Percentiles rank a stretch among this genome's conserved stretches.
Evolutionary conservation across 148 eudicot genomes (phyloP).

Genomic region (Rhododendron kiyosumense): DNA sequence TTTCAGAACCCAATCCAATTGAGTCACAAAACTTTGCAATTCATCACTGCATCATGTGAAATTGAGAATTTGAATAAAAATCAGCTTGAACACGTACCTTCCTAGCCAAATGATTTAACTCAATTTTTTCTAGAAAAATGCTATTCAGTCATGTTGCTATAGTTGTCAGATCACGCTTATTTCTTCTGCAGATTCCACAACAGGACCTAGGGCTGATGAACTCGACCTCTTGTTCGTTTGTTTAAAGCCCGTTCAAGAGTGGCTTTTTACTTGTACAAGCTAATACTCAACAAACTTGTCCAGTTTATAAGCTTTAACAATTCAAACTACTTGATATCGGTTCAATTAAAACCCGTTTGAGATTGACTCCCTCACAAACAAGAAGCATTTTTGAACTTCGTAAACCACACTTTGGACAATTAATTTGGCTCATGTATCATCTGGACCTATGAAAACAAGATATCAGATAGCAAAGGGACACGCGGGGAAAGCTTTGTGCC

Average conservation of each 20-base stretch:
- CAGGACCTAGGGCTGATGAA: background rate
- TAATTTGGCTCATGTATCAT: no score
- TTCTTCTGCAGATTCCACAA: background rate
- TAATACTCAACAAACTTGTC: no score
- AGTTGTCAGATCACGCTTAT: background rate
- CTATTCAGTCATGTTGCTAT: background rate
- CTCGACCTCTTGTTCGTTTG: background rate
- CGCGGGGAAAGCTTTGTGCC: no score
- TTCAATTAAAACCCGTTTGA: no score
- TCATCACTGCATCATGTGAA: background rate
- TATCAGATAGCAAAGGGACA: no score
- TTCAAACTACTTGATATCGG: no score
- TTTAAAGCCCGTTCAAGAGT: background rate
- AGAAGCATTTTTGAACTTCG: no score
- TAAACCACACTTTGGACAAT: no score
- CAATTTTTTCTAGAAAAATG: background rate
- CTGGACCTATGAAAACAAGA: no score
- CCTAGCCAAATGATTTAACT: background rate
- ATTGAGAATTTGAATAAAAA: background rate
- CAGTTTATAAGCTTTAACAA: no score
- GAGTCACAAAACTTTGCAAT: background rate
- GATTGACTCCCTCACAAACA: no score
- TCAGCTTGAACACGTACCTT: background rate
- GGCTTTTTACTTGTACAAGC: no score
- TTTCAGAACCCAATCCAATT: background rate